phyloP scores from a whole-genome alignment of 257 asterid species.

The Nicotiana otophora region DNA sequence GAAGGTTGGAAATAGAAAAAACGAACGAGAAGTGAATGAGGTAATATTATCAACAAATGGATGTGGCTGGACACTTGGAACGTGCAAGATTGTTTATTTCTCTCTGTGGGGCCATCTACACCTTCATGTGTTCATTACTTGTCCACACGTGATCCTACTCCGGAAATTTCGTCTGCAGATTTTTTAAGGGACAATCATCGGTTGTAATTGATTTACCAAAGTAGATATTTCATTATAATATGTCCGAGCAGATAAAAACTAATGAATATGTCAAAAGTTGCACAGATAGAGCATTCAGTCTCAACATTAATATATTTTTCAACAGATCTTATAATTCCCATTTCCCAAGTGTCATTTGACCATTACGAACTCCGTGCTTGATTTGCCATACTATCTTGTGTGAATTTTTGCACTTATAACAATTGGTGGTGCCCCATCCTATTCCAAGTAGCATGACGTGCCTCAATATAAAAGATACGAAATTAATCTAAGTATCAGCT shows the following conservation, averaged over 20 bases:
- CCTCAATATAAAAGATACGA: neutral
- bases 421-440: neutral
- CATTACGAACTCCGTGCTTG: neutral
- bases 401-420: neutral
- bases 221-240: neutral
- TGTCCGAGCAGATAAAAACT: neutral
- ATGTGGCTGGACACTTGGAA: neutral
- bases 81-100: neutral
- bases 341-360: neutral
- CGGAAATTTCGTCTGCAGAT: neutral
- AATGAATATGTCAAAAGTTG: neutral
- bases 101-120: neutral
- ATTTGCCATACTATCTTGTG: neutral
- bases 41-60: neutral
- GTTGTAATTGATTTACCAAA: neutral
- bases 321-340: neutral
- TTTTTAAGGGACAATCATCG: neutral
- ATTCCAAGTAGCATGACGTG: neutral
- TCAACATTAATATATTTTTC: neutral
- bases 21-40: neutral
- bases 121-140: neutral
- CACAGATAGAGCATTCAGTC: neutral
- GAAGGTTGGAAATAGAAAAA: neutral
- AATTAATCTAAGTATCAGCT: neutral
- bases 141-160: neutral